Conservation (phyloP, 2,329 filamentous ascomycete species). For the Penicillium corylophilum region DNA sequence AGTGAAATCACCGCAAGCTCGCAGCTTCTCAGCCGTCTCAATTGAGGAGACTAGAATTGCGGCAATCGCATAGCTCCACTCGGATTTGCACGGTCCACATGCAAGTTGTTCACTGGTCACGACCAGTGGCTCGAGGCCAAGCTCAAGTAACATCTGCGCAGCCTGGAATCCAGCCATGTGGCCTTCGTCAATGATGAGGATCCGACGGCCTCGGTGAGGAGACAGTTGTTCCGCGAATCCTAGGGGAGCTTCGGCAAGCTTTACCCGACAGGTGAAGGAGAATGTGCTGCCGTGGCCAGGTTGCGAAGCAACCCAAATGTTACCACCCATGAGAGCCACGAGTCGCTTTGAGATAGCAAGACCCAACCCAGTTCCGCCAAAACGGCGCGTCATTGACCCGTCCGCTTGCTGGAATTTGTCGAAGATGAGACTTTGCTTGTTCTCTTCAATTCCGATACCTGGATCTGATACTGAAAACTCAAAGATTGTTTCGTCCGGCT, state of each 20-base stretch:
- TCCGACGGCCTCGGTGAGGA: slow-evolving; percentile 82
- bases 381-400: slow-evolving; percentile 90
- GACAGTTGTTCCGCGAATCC: slow-evolving; percentile 72
- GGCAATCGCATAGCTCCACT: slow-evolving; percentile 67
- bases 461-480: slow-evolving; percentile 93
- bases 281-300: slow-evolving; percentile 86
- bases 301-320: slow-evolving; percentile 88
- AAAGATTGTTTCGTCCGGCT: slow-evolving; percentile 76
- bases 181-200: slow-evolving; percentile 87
- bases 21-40: slow-evolving; percentile 74
- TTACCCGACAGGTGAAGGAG: slow-evolving; percentile 87
- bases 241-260: slow-evolving; percentile 73
- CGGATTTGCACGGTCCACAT: slow-evolving; percentile 48
- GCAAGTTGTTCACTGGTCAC: slow-evolving; percentile 67
- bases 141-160: slow-evolving; percentile 66
- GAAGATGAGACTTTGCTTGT: slow-evolving; percentile 93
- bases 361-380: slow-evolving; percentile 87
- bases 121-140: slow-evolving; percentile 75
- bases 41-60: slow-evolving; percentile 91
- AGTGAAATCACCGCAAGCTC: slow-evolving; percentile 85
- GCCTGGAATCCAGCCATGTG: slow-evolving; percentile 74
- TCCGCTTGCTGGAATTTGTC: slow-evolving; percentile 98
- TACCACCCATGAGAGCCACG: slow-evolving; percentile 90
- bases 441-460: slow-evolving; percentile 86
- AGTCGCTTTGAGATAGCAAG: slow-evolving; percentile 93